Conservation (phyloP, 1,139 yeast genomes). For the Debaryomyces coudertii region DNA sequence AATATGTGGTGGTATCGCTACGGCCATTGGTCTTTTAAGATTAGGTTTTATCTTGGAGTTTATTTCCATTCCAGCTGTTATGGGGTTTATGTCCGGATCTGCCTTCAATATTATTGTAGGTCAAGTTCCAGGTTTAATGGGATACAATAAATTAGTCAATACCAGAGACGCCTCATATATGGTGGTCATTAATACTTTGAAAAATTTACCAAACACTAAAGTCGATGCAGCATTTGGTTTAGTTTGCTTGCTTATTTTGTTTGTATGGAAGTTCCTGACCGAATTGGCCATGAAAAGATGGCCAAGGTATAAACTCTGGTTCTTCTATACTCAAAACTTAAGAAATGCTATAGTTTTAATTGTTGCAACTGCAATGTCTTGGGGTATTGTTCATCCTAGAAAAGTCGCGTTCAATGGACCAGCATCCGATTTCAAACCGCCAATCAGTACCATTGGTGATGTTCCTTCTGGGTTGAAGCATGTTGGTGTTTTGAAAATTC, state of each 20-base stretch:
- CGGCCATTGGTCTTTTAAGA: slow-evolving; percentile 80
- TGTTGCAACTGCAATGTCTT: slow-evolving; percentile 68
- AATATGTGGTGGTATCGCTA: slow-evolving; percentile 82
- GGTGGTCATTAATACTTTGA: slow-evolving; percentile 73
- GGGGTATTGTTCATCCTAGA: slow-evolving; percentile 76
- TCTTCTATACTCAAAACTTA: slow-evolving; percentile 74
- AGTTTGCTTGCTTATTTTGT: slow-evolving; percentile 68
- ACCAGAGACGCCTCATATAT: slow-evolving; percentile 71
- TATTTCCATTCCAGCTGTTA: slow-evolving; percentile 88
- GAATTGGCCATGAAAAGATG: slow-evolving; percentile 65
- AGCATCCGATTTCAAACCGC: slow-evolving; percentile 36
- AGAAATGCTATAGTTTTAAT: slow-evolving; percentile 83
- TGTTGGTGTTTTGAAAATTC: slow-evolving; percentile 73
- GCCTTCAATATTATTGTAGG: slow-evolving; percentile 82
- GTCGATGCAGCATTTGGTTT: slow-evolving; percentile 91
- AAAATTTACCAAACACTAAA: slow-evolving; percentile 67
- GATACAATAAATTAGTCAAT: slow-evolving; percentile 64
- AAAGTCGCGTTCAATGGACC: slow-evolving; percentile 52
- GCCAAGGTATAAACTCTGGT: slow-evolving; percentile 57
- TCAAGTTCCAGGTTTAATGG: slow-evolving; percentile 87
- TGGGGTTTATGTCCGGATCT: slow-evolving; percentile 96
- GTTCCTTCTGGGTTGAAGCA: slow-evolving; percentile 84
- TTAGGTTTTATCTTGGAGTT: slow-evolving; percentile 87
- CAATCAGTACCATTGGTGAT: slow-evolving; percentile 68
- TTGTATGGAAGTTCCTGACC: slow-evolving; percentile 61